phyloP scores from a whole-genome alignment of 257 asterid genomes.

The Nicotiana paniculata region DNA sequence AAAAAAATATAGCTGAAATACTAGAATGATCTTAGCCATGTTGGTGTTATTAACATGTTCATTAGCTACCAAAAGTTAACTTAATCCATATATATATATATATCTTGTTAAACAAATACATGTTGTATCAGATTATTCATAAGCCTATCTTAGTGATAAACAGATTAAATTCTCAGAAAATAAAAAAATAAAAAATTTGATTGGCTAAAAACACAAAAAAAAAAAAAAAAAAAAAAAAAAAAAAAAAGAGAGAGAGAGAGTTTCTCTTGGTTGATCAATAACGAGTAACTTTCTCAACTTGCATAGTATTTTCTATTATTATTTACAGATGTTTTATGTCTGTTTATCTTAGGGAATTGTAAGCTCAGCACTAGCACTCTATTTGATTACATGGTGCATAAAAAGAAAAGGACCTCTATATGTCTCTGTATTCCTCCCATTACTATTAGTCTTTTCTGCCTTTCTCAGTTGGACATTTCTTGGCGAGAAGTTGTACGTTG shows the following conservation, averaged over 20 bases:
- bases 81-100: no score
- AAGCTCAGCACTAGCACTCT: constrained; percentile 62
- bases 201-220: no score
- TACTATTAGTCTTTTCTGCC: constrained; percentile 77
- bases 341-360: constrained; percentile 43
- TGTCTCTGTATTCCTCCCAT: constrained; percentile 74
- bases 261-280: no score
- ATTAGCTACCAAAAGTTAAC: neutral
- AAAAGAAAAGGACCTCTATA: constrained; percentile 72
- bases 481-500: constrained; percentile 43
- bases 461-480: constrained; percentile 82
- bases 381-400: constrained; percentile 66
- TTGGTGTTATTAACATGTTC: neutral
- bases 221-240: no score
- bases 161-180: no score
- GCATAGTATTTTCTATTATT: neutral
- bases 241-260: no score
- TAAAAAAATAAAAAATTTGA: no score
- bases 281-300: neutral
- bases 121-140: no score
- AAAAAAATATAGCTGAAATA: neutral
- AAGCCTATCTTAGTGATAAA: no score
- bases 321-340: neutral
- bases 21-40: no score
- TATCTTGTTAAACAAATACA: neutral